phyloP scores from a whole-genome alignment of 306 rosid genomes.

The Boehmeria nivea region DNA sequence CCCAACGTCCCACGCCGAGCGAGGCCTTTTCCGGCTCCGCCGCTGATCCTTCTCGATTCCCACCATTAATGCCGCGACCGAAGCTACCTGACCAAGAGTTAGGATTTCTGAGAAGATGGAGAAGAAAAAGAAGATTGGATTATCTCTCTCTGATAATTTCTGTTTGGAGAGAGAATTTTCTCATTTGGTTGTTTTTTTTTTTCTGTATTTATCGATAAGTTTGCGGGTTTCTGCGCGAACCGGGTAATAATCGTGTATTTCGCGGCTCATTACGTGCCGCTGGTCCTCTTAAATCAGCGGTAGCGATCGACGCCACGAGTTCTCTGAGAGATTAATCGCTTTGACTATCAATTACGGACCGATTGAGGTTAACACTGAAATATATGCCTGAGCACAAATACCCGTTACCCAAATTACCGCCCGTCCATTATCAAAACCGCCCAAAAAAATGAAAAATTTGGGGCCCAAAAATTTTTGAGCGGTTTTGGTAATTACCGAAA shows the following conservation, averaged over 20 bases:
- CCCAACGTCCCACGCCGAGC: conserved; percentile 73
- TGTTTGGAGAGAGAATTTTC: background rate
- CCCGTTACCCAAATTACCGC: too few relatives aligned
- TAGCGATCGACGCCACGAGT: too few relatives aligned
- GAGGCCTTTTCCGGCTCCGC: conserved; percentile 69
- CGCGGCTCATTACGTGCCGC: background rate
- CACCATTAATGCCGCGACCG: conserved; percentile 24
- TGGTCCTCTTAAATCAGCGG: background rate
- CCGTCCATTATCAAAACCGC: too few relatives aligned
- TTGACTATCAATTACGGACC: too few relatives aligned
- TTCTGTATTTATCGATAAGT: background rate
- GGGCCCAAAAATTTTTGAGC: too few relatives aligned
- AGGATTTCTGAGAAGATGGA: background rate
- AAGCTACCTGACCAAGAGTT: background rate
- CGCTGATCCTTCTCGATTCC: conserved; percentile 43
- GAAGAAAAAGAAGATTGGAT: background rate
- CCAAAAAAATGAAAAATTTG: too few relatives aligned
- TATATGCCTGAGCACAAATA: too few relatives aligned
- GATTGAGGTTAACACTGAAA: too few relatives aligned
- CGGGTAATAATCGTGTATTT: background rate
- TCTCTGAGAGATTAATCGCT: too few relatives aligned
- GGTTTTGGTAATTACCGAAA: too few relatives aligned
- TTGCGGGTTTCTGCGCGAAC: conserved; percentile 11
- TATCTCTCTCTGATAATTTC: background rate
- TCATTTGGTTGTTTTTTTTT: background rate